Evolutionary conservation across 2,329 filamentous ascomycete species (phyloP).

Genomic region (Monilinia aucupariae): DNA sequence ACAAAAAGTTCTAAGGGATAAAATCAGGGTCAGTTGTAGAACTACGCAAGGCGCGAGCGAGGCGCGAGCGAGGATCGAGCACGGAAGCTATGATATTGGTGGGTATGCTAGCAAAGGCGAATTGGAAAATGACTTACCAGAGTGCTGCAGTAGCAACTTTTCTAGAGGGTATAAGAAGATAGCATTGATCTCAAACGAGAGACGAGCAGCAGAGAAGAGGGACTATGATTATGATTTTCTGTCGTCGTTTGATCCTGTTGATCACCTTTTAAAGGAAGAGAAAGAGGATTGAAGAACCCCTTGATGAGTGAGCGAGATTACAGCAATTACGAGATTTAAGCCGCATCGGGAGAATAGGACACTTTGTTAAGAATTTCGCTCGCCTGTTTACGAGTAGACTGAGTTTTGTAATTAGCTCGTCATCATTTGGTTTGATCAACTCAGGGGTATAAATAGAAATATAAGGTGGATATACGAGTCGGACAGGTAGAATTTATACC

Average conservation of each 20-base stretch:
- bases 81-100: not conserved
- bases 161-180: constrained; percentile 12
- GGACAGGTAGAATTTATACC: too few relatives aligned
- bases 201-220: not conserved
- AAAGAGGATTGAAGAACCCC: constrained; percentile 4
- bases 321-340: not conserved
- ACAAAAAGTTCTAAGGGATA: constrained; percentile 18
- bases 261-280: too few relatives aligned
- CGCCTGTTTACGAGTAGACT: not conserved
- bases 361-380: constrained; percentile 19
- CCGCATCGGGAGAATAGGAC: constrained; percentile 14
- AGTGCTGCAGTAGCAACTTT: constrained; percentile 15
- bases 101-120: not conserved
- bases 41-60: constrained; percentile 11
- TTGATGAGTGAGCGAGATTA: not conserved
- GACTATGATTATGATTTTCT: too few relatives aligned
- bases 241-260: too few relatives aligned
- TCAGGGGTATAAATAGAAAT: too few relatives aligned
- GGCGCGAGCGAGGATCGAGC: constrained; percentile 18
- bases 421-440: too few relatives aligned
- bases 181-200: constrained; percentile 13
- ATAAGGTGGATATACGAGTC: too few relatives aligned
- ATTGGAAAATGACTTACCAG: constrained; percentile 8
- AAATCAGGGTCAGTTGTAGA: constrained; percentile 24
- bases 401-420: not conserved